Evolutionary conservation across 257 asterid species (phyloP).

Genomic region (Solanum stenotomum): DNA sequence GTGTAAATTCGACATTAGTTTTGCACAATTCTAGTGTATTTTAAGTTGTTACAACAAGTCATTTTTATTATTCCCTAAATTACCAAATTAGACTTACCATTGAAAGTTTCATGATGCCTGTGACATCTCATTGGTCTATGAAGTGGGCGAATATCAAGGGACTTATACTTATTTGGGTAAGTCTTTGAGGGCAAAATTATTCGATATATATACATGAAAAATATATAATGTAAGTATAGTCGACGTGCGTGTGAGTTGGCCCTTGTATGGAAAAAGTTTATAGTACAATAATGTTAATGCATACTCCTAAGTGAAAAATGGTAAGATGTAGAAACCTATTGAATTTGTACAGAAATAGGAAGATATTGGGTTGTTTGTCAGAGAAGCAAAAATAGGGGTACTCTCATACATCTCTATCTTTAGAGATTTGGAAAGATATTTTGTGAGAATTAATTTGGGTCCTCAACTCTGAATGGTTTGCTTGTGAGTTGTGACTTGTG

Average conservation of each 20-base stretch:
- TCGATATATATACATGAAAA: background rate
- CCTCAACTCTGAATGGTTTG: background rate
- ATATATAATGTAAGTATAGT: background rate
- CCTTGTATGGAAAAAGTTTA: background rate
- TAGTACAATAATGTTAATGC: background rate
- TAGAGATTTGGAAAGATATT: slow-evolving; percentile 20
- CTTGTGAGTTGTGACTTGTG: slow-evolving; percentile 6
- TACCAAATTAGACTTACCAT: background rate
- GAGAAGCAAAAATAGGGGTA: background rate
- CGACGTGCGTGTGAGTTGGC: background rate
- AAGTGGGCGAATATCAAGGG: background rate
- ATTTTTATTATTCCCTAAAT: background rate
- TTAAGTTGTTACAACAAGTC: background rate
- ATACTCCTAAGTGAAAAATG: background rate
- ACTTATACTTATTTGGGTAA: background rate
- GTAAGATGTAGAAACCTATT: background rate
- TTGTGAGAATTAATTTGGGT: slow-evolving; percentile 1
- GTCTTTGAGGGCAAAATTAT: background rate
- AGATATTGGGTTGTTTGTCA: background rate
- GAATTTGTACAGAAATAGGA: background rate
- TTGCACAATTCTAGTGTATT: background rate
- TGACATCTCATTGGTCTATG: background rate
- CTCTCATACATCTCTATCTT: slow-evolving; percentile 10
- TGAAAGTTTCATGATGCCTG: background rate
- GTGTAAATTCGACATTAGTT: background rate